Evolutionary conservation across 305 asterid species (phyloP).

Genomic region (Solanum aculeatissimum): DNA sequence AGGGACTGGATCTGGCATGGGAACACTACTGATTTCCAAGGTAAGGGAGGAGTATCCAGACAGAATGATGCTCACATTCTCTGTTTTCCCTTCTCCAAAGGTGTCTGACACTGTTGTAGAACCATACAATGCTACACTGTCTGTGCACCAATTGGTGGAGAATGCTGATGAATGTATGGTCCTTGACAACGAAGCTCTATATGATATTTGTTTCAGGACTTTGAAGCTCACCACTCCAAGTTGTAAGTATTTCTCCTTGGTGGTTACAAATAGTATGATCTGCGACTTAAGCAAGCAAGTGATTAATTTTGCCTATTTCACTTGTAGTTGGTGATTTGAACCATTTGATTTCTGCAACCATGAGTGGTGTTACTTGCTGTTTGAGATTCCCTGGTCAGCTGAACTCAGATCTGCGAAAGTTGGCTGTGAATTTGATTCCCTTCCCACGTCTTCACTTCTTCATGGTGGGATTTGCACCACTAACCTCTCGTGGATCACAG

Average conservation of each 20-base stretch:
- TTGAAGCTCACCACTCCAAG: conserved; percentile 92
- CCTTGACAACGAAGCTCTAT: conserved; percentile 81
- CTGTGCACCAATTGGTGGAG: conserved; percentile 86
- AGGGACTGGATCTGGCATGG: conserved; percentile 94
- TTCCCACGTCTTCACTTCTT: conserved; percentile 90
- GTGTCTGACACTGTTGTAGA: conserved; percentile 87
- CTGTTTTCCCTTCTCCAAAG: conserved; percentile 85
- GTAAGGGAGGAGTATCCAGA: conserved; percentile 88
- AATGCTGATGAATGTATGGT: conserved; percentile 94
- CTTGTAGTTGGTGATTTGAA: conserved; percentile 75
- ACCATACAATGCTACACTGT: conserved; percentile 79
- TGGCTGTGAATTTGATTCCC: conserved; percentile 82
- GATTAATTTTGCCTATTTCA: background rate
- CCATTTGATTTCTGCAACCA: conserved; percentile 80
- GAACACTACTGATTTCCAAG: conserved; percentile 77
- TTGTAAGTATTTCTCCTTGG: conserved; percentile 36
- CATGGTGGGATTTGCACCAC: conserved; percentile 91
- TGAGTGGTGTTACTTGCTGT: conserved; percentile 90
- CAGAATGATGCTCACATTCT: conserved; percentile 90
- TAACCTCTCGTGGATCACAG: conserved; percentile 89
- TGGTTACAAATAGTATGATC: background rate
- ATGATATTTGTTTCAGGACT: conserved; percentile 87
- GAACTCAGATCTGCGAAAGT: conserved; percentile 67
- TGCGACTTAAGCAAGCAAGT: background rate
- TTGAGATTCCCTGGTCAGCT: conserved; percentile 85